These are phyloP conservation scores for Lachancea meyersii DNA, from an alignment of 805 yeast genomes.

Conservation along the genomic window DNA sequence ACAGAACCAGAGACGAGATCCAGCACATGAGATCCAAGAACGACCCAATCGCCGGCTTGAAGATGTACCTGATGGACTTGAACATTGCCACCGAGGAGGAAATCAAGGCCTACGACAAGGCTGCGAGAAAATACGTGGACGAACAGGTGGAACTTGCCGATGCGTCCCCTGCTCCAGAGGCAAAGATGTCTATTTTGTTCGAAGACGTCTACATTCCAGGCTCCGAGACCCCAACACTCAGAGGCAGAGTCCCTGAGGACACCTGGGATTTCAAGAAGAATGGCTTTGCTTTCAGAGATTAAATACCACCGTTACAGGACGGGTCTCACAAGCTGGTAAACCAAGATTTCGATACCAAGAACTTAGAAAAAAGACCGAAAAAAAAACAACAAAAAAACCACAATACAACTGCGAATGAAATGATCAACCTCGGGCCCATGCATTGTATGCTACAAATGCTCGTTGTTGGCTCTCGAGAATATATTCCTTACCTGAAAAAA, in stretches of 20 bases:
- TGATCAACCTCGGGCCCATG: not conserved
- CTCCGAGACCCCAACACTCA: conserved; percentile 80
- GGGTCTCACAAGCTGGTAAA: no score
- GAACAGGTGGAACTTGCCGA: conserved; percentile 93
- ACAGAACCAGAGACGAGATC: conserved; percentile 99
- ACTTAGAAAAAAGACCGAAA: not conserved
- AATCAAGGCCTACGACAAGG: conserved; percentile 90
- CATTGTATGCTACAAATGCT: no score
- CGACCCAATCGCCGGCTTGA: conserved; percentile 96
- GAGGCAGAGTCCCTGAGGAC: conserved; percentile 96
- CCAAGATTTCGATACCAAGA: no score
- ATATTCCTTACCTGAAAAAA: not conserved
- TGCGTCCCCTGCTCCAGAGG: conserved; percentile 91
- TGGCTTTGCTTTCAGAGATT: conserved; percentile 36
- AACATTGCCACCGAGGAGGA: conserved; percentile 90
- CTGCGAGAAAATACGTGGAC: conserved; percentile 91
- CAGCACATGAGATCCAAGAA: conserved; percentile 98
- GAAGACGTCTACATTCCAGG: conserved; percentile 97
- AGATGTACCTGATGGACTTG: conserved; percentile 75
- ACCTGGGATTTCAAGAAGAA: conserved; percentile 70
- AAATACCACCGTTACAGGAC: no score
- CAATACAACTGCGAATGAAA: not conserved
- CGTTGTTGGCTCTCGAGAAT: not conserved
- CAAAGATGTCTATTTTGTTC: conserved; percentile 87
- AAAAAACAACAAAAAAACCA: not conserved